Evolutionary conservation across 345 rosid species (phyloP), one percentile per base, ranked within the genome.

Genomic region (Schrenkiella parvula): DNA sequence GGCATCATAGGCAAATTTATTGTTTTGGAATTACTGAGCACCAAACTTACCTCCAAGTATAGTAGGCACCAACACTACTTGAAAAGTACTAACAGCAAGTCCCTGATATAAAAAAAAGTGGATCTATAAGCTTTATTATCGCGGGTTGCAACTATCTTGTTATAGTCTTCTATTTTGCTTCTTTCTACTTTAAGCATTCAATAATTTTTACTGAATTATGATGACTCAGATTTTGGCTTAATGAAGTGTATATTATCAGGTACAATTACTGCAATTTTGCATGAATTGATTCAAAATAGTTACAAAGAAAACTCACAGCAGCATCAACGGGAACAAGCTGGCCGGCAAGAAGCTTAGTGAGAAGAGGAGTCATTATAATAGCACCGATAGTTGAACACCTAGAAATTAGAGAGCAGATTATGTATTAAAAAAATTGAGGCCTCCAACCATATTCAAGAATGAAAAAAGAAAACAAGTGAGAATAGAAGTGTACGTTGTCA

Each of bases 241-340:
- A 13, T 13, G 57, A 43, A 54, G 32, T 54, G 32, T 44, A 53
- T 54, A 23, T 18, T 55, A 55, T 44, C 23, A 42, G 64, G 25
- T 28, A 71, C 8, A 48, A 19, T 26, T 6, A 58, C 32, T 37
- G 26, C 15, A 23, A 35, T 25, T 34, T 29, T 25, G 35, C 1
- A 47, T 25, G 29, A 35, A 47, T 1, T 12, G 31, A 13, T 43
- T 50, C 31, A 29, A 53, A 46, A 10, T 53, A 62, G 38, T 26
- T 28, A 26, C 55, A 61, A 43, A 21, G 37, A 50, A 26, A 69
- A 82, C 93, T 80, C 78, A 95, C 99, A 5, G 80, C 95, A 71
- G 97, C 95, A 84, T 95, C 96, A 62, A 95, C 97, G 0, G 96
- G 97, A 82, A 95, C 99, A 80, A 95, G 99, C 82, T 95, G 99